Percentiles rank a stretch among this genome's conserved stretches.
phyloP scores from a whole-genome alignment of 208 protist species.

The Trypanosoma cruzi region DNA sequence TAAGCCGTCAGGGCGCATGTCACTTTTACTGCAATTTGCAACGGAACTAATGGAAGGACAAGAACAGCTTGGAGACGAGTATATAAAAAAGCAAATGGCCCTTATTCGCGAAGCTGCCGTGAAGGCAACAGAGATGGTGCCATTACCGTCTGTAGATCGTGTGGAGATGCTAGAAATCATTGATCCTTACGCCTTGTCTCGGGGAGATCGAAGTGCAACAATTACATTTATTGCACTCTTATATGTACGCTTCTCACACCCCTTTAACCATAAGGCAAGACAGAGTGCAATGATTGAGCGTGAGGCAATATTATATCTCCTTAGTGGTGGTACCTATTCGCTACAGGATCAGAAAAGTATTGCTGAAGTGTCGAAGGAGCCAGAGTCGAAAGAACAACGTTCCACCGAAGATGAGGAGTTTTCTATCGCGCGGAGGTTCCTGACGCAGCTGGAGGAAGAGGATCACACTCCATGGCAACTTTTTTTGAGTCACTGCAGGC shows the following conservation, averaged over 20 bases:
- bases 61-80: conserved; percentile 37
- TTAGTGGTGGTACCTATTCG: conserved; percentile 52
- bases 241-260: conserved; percentile 87
- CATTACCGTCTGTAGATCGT: conserved; percentile 34
- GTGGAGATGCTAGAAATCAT: conserved; percentile 75
- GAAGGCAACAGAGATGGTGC: conserved; percentile 27
- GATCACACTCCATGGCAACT: conserved; percentile 90
- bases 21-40: conserved; percentile 80
- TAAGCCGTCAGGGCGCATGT: conserved; percentile 65
- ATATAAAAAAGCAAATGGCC: conserved; percentile 26
- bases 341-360: neutral
- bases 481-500: conserved; percentile 83
- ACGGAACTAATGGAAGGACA: conserved; percentile 70
- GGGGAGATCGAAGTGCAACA: conserved; percentile 59
- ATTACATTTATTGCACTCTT: conserved; percentile 84
- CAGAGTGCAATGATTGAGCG: conserved; percentile 67
- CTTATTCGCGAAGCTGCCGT: conserved; percentile 28
- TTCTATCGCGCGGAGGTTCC: conserved; percentile 14
- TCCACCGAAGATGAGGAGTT: conserved; percentile 37
- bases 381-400: conserved; percentile 7
- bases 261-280: conserved; percentile 88
- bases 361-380: conserved; percentile 1
- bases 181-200: conserved; percentile 71
- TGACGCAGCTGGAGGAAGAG: conserved; percentile 71
- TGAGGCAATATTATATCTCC: conserved; percentile 66